These are phyloP conservation scores for Lachnellula occidentalis DNA, from an alignment of 2,329 filamentous ascomycete genomes.

Conservation along the genomic window DNA sequence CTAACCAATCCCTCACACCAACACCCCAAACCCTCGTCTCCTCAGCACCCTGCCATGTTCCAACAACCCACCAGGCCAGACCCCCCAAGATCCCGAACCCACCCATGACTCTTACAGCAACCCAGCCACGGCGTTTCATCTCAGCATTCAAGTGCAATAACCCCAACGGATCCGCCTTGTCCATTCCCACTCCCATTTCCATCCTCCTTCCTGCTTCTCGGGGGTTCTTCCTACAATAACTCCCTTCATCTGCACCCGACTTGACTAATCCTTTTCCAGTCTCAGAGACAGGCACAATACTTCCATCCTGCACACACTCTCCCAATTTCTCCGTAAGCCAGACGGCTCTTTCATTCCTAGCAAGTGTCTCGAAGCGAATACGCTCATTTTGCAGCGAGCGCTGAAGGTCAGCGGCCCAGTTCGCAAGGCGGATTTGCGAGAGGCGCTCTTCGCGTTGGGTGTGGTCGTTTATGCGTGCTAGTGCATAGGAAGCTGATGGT, in stretches of 20 bases:
- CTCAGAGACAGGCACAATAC: conserved; percentile 47
- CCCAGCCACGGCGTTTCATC: conserved; percentile 58
- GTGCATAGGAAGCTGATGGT: conserved; percentile 45
- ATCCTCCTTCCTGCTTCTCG: conserved; percentile 3
- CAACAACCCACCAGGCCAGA: conserved; percentile 57
- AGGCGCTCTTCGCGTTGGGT: conserved; percentile 55
- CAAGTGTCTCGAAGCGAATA: conserved; percentile 59
- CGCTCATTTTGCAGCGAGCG: conserved; percentile 68
- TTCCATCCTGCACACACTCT: conserved; percentile 63
- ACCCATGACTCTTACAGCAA: conserved; percentile 68
- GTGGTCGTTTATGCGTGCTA: conserved; percentile 56
- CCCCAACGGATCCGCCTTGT: conserved; percentile 68
- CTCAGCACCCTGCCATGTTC: conserved; percentile 13
- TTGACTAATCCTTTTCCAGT: conserved; percentile 22
- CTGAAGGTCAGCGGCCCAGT: conserved; percentile 79
- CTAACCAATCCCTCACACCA: conserved; percentile 21
- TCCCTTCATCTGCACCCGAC: conserved; percentile 1
- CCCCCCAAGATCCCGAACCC: conserved; percentile 70
- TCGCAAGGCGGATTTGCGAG: conserved; percentile 66
- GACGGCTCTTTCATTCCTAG: conserved; percentile 56
- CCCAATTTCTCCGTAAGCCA: conserved; percentile 64
- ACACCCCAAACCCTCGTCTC: conserved; percentile 15
- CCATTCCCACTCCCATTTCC: conserved; percentile 11
- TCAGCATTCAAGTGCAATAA: conserved; percentile 64
- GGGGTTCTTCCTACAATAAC: conserved; percentile 13